Evolutionary conservation across 257 asterid species (phyloP), one percentile per base, ranked within the genome.

Genomic region (Solanum appendiculatum): DNA sequence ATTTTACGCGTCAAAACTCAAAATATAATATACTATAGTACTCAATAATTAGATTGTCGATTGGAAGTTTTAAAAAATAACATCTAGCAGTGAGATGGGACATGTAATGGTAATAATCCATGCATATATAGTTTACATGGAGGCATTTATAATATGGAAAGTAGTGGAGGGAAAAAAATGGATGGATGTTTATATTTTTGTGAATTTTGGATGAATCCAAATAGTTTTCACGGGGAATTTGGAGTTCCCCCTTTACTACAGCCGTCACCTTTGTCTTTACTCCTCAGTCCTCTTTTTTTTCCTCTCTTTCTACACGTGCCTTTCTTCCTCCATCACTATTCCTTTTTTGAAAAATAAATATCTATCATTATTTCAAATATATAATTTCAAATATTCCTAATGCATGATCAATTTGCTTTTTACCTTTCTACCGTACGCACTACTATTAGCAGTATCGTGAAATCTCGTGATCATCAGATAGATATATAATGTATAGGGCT

Each of bases 221-320:
- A 94, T 69, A 23, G 86, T 88, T 95, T 93, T 95, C 98, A 95
- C 98, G 98, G 98, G 98, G 94, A 92, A 88, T 93, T 93, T 94
- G 98, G 97, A 93, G 92, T 94, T 89, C 94, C 90, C 91, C 92
- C 92, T 86, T 85, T 85, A 69, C 83, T 85, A 82, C 87, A 85
- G 87, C 87, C 87, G 87, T 85, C 87, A 85, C 82, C 82, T 85
- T 85, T 85, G 87, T 85, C 87, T 85, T 74, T 42, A 85, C 87
- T 46, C 68, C 56, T 78, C 84, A 44, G 64, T 78, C 64, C 87
- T 86, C 89, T 78, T 86, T 63, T 77, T 82, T 89, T 84, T 89
- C 66, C 51, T 86, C 88, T 80, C 88, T 80, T 33, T 91, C 91
- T 83, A 90, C 87, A 93, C 92, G 96, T 94, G 97, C 96, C 95